phyloP scores from a whole-genome alignment of 495 filamentous ascomycete species.

The Gamarada debralockiae region DNA sequence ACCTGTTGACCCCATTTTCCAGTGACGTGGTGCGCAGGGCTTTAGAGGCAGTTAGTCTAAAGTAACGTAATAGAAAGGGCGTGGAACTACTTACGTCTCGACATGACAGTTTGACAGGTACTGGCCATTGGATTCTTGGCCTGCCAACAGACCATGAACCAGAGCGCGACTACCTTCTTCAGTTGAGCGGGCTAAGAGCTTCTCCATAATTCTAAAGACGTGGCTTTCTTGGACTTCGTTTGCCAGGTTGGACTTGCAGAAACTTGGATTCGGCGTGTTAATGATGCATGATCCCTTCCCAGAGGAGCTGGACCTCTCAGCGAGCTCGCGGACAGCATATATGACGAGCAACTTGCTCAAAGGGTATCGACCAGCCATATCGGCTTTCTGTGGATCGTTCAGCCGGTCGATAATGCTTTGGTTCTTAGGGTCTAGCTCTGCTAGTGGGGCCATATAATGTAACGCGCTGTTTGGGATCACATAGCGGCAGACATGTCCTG shows the following conservation, averaged over 20 bases:
- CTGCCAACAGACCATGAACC: not conserved
- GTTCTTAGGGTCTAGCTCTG: not conserved
- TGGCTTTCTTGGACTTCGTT: not conserved
- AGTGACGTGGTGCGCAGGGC: not conserved
- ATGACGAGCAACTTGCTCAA: not conserved
- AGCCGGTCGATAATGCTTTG: not conserved
- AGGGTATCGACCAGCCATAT: not conserved
- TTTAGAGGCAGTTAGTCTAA: not conserved
- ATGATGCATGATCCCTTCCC: not conserved
- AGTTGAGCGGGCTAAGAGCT: not conserved
- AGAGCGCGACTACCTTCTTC: conserved; percentile 4
- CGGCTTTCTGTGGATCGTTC: not conserved
- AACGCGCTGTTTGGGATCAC: not conserved
- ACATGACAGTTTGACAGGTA: conserved; percentile 2
- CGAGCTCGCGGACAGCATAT: not conserved
- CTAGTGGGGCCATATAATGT: not conserved
- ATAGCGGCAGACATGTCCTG: not conserved
- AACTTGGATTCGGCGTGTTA: not conserved
- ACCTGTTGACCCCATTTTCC: not conserved
- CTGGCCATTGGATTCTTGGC: not conserved
- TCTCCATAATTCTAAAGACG: not conserved
- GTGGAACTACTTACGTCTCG: not conserved
- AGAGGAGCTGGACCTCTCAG: not conserved
- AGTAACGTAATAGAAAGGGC: not conserved
- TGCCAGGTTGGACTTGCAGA: not conserved